Conservation (phyloP, 805 yeast genomes). For the Sungouiozyma intestinalis region DNA sequence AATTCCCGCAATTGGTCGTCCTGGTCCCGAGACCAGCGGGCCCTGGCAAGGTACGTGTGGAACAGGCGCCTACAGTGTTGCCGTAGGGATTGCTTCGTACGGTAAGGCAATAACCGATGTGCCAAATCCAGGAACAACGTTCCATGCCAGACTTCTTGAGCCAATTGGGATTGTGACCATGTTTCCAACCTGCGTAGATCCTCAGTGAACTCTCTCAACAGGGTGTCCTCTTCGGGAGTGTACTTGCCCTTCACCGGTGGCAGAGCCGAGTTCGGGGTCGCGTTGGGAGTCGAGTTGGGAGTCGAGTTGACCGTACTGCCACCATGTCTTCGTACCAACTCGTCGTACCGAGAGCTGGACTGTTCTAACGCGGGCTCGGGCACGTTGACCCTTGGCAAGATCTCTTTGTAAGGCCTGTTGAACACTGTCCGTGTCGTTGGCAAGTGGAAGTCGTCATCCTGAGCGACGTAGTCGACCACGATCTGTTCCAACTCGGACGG, state of each 20-base stretch:
- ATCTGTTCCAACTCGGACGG: background rate
- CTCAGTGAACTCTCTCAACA: constrained; percentile 53
- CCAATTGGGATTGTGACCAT: no score
- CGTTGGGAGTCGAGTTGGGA: no score
- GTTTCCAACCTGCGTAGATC: no score
- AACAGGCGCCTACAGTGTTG: constrained; percentile 81
- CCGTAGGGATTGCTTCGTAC: constrained; percentile 76
- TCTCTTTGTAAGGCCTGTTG: background rate
- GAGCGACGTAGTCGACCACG: background rate
- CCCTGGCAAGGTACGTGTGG: constrained; percentile 74
- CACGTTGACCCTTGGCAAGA: background rate
- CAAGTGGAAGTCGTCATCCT: background rate
- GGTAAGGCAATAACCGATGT: constrained; percentile 60
- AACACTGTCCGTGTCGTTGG: background rate
- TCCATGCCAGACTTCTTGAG: background rate
- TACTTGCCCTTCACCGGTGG: constrained; percentile 1
- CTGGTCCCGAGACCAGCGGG: constrained; percentile 73
- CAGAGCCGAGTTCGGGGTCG: no score
- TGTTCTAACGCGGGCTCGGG: no score
- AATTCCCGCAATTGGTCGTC: constrained; percentile 51
- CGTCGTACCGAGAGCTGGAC: no score
- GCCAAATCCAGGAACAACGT: constrained; percentile 47
- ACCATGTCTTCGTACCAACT: no score
- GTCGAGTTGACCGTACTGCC: no score
- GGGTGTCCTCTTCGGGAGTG: constrained; percentile 41